These are phyloP conservation scores for Blastomyces gilchristii DNA, from an alignment of 2,329 filamentous ascomycete genomes.

Conservation along the genomic window DNA sequence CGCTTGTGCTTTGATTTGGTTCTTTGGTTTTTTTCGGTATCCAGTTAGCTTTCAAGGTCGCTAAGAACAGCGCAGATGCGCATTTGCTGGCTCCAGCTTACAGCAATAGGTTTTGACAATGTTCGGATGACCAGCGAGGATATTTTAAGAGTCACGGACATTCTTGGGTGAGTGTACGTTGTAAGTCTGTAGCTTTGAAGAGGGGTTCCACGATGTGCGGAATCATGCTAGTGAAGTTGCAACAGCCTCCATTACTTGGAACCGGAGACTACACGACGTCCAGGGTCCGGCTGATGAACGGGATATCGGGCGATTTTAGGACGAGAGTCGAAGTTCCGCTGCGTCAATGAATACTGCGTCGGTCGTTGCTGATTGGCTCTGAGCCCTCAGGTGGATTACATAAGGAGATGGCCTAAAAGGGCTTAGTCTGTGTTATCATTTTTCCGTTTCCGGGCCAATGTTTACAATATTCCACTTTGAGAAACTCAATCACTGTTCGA, in stretches of 20 bases:
- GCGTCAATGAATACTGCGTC: background rate
- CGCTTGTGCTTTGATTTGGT: slow-evolving; percentile 57
- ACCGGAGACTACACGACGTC: background rate
- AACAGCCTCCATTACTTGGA: background rate
- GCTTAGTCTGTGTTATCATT: slow-evolving; percentile 1
- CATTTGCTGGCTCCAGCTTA: slow-evolving; percentile 29
- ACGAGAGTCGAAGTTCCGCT: background rate
- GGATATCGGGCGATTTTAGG: background rate
- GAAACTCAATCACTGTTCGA: slow-evolving; percentile 3
- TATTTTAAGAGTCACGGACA: slow-evolving; percentile 58
- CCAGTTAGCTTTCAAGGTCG: slow-evolving; percentile 2
- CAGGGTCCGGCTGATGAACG: background rate
- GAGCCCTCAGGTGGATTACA: background rate
- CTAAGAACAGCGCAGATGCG: background rate
- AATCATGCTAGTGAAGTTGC: background rate
- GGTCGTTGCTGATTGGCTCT: background rate
- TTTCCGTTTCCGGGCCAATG: slow-evolving; percentile 15
- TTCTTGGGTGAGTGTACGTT: slow-evolving; percentile 22
- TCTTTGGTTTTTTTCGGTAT: slow-evolving; percentile 35
- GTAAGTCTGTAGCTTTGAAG: background rate
- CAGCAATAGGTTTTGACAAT: slow-evolving; percentile 57
- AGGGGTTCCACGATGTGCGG: background rate
- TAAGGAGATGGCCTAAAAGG: background rate
- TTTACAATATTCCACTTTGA: slow-evolving; percentile 15
- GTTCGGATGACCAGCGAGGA: slow-evolving; percentile 55